Percentiles rank a stretch among this genome's conserved stretches.
phyloP scores from a whole-genome alignment of 2,329 filamentous ascomycete species.

The Penicillium hesseltinei region DNA sequence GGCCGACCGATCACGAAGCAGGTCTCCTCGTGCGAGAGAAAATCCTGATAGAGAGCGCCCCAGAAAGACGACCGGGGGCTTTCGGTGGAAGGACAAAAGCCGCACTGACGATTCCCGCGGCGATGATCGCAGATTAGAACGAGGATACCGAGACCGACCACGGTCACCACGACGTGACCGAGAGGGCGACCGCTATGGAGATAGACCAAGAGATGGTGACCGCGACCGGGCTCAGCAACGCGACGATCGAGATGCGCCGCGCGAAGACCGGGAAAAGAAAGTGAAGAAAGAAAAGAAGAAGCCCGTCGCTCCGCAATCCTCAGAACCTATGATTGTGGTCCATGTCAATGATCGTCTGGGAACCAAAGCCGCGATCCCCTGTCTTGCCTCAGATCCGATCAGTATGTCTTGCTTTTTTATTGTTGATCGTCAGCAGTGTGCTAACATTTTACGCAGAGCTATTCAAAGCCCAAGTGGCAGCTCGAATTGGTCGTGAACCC shows the following conservation, averaged over 20 bases:
- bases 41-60: conserved; percentile 37
- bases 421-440: neutral
- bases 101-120: conserved; percentile 48
- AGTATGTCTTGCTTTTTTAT: conserved; percentile 39
- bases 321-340: conserved; percentile 88
- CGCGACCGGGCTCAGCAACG: conserved; percentile 34
- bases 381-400: conserved; percentile 78
- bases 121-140: conserved; percentile 50
- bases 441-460: conserved; percentile 48
- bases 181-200: conserved; percentile 37
- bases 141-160: conserved; percentile 50
- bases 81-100: conserved; percentile 52
- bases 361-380: conserved; percentile 92
- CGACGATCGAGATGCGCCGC: conserved; percentile 29
- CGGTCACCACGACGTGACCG: conserved; percentile 38
- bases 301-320: conserved; percentile 37
- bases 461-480: conserved; percentile 89
- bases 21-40: conserved; percentile 41
- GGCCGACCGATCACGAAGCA: conserved; percentile 43
- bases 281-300: conserved; percentile 45
- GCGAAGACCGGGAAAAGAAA: conserved; percentile 40
- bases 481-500: conserved; percentile 80
- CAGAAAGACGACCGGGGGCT: conserved; percentile 42
- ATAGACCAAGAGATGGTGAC: conserved; percentile 42
- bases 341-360: conserved; percentile 93